Base-by-base conservation (phyloP, 176 grass and related monocot genomes). In the Zea luxurians region DNA sequence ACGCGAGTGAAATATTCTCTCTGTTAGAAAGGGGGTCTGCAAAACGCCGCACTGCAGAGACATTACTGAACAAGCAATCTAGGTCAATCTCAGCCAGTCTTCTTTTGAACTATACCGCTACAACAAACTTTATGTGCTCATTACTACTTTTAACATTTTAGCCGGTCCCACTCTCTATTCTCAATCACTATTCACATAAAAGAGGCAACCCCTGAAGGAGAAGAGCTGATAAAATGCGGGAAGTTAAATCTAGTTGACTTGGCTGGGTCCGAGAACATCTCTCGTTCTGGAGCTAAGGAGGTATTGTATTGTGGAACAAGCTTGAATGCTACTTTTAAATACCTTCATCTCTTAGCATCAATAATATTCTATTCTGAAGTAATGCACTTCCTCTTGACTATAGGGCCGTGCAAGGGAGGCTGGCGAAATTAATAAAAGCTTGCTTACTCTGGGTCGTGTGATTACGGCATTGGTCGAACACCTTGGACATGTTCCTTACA, bases 101-200 rank as follows among this genome's bases (percentile, higher is more conserved):
- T 72, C 17, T 48, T 48, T 48, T 68, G 50, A 75, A n/a, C 55
- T 86, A 34, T 57, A 60, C 34, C 41, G 20, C 49, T 66, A 38
- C 20, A 6, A 1, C 42, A 69, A 27, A 47, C 64, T 55, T 85
- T 85, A 27, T 27, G 7, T 76, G 66, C 78, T 88, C 6, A 73
- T 27, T 75, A 21, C 4, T 35, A 15, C 17, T 17, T 71, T 58
- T 64, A 48, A 78, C 50, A 68, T 91, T 98, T 78, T 86, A 99
- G 96, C 54, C 96, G 96, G 44, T 99, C 96, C 0, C 96, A 99
- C 74, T 99, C 96, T 70, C 88, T 99, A 12, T 99, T 96, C 83
- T 96, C 96, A 42, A 99, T 99, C 57, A 99, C 96, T 35, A 99
- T 99, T 66, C 96, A 99, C 68, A 99, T 99, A 16, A 99, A 99